phyloP scores from a whole-genome alignment of 441 rosid genomes.

The Erodium chrysanthum region DNA sequence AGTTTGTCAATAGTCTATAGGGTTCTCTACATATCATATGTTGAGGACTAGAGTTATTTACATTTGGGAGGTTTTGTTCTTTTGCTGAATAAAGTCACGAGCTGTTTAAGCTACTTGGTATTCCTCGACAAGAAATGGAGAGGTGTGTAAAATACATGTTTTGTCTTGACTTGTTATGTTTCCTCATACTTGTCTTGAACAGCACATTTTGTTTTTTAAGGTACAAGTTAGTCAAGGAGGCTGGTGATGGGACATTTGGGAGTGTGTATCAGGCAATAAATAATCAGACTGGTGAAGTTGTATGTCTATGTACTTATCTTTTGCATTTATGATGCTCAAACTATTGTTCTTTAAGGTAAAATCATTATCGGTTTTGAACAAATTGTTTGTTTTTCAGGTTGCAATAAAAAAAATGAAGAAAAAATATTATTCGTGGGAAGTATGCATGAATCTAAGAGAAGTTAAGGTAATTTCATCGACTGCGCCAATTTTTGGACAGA shows the following conservation, averaged over 20 bases:
- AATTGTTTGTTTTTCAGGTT: constrained; percentile 39
- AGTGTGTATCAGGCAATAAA: constrained; percentile 80
- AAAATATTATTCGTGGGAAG: constrained; percentile 94
- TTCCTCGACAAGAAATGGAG: constrained; percentile 52
- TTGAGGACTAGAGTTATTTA: constrained; percentile 33
- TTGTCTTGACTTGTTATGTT: neutral
- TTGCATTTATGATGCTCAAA: neutral
- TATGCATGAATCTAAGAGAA: constrained; percentile 81
- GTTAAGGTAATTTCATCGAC: constrained; percentile 52
- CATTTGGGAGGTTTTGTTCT: constrained; percentile 23
- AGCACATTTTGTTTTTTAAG: constrained; percentile 22
- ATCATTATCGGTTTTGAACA: neutral
- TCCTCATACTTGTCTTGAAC: neutral
- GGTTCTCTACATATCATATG: constrained; percentile 26
- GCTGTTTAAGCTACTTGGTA: constrained; percentile 20
- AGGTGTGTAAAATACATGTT: constrained; percentile 36
- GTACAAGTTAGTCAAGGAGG: constrained; percentile 80
- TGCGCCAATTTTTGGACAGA: neutral
- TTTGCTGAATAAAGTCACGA: constrained; percentile 37
- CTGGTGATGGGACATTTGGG: constrained; percentile 98
- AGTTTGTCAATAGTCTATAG: constrained; percentile 18
- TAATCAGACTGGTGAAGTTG: constrained; percentile 84
- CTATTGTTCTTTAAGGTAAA: neutral
- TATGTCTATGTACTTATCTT: constrained; percentile 29
- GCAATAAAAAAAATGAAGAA: constrained; percentile 96